Evolutionary conservation across 305 asterid genomes (phyloP).

Genomic region (Fraxinus dipetala): DNA sequence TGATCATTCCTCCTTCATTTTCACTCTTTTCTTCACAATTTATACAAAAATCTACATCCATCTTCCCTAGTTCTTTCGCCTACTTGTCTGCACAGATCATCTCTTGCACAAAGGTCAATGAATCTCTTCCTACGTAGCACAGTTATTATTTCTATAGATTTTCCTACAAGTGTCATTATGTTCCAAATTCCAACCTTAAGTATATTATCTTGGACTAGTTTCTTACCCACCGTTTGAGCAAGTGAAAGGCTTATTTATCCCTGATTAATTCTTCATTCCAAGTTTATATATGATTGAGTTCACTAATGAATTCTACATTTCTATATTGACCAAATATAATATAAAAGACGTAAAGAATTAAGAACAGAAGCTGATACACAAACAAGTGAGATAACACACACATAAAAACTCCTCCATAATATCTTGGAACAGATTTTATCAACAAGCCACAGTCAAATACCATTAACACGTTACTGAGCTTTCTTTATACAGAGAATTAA

Average conservation of each 20-base stretch:
- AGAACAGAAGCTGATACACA: neutral
- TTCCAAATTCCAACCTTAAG: neutral
- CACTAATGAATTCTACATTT: neutral
- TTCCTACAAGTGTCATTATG: neutral
- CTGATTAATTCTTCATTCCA: neutral
- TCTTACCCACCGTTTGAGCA: neutral
- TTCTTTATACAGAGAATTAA: neutral
- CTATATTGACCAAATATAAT: neutral
- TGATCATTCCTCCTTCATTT: neutral
- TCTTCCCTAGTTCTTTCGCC: neutral
- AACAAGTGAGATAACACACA: neutral
- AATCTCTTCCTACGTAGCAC: neutral
- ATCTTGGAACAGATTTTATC: neutral
- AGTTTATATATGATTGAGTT: neutral
- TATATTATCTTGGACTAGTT: neutral
- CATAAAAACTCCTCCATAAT: neutral
- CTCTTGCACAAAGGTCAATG: neutral
- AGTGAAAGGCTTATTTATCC: neutral
- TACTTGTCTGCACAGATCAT: neutral
- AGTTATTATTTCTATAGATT: neutral
- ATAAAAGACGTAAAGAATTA: neutral
- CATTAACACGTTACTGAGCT: neutral
- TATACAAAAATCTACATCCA: neutral
- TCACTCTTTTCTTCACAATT: neutral
- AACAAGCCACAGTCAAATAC: neutral